These are phyloP conservation scores for Waltergamsia citrina DNA, from an alignment of 2,329 filamentous ascomycete species.

Conservation along the genomic window DNA sequence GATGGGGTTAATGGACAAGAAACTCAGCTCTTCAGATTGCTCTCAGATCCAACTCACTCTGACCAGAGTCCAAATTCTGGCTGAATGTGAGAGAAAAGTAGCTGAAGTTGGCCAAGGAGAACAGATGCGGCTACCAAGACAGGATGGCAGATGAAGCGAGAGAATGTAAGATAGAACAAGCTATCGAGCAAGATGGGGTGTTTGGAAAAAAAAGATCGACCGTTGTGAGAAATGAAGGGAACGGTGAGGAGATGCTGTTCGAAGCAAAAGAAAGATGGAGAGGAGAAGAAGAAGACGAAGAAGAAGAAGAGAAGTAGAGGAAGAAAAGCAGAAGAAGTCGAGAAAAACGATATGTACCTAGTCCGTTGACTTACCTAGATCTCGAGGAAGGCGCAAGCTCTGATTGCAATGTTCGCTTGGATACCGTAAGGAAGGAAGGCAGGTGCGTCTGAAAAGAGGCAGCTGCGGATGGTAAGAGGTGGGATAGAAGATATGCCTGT, in stretches of 20 bases:
- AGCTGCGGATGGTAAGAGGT: too few species aligned
- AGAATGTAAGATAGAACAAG: constrained; percentile 49
- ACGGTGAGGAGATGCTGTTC: constrained; percentile 33
- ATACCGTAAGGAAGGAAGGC: too few species aligned
- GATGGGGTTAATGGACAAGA: too few species aligned
- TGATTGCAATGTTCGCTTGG: too few species aligned
- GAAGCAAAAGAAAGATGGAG: constrained; percentile 10
- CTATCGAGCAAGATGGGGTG: constrained; percentile 48
- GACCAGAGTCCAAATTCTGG: constrained; percentile 2
- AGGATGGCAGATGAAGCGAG: constrained; percentile 46
- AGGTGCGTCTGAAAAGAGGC: too few species aligned
- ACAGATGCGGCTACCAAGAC: constrained; percentile 41
- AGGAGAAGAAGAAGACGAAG: constrained; percentile 1
- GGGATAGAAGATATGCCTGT: too few species aligned
- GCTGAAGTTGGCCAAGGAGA: constrained; percentile 12
- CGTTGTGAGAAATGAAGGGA: constrained; percentile 21
- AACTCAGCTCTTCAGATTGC: too few species aligned
- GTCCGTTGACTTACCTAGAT: too few species aligned
- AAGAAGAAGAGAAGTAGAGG: constrained; percentile 12
- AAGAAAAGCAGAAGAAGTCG: constrained; percentile 8
- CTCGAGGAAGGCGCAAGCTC: too few species aligned
- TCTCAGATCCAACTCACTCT: constrained; percentile 4
- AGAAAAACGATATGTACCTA: too few species aligned
- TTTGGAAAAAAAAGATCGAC: constrained; percentile 16
- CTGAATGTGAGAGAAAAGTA: not conserved